phyloP scores from a whole-genome alignment of 805 yeast species.

The Suhomyces tanzawaensis region DNA sequence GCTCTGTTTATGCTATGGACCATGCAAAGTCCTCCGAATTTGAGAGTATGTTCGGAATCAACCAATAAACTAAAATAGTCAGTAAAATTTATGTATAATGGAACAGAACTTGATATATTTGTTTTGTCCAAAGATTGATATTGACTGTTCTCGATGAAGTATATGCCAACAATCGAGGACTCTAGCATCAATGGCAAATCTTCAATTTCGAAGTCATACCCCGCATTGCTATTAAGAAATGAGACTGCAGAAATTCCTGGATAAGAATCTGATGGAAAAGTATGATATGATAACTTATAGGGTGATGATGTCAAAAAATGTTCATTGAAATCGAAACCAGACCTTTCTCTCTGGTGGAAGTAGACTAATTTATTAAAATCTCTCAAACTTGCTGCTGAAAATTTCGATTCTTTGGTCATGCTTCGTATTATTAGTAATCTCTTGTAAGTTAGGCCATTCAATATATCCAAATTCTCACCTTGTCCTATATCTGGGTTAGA shows the following conservation, averaged over 20 bases:
- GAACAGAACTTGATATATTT: conserved; percentile 3
- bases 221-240: conserved; percentile 20
- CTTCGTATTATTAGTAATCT: conserved; percentile 34
- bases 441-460: conserved; percentile 25
- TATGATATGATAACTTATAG: conserved; percentile 25
- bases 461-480: conserved; percentile 27
- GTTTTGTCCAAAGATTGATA: conserved; percentile 3
- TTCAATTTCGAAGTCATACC: conserved; percentile 17
- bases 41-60: neutral
- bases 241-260: conserved; percentile 22
- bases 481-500: conserved; percentile 18
- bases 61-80: neutral
- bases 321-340: conserved; percentile 19
- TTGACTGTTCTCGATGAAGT: conserved; percentile 24
- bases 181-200: conserved; percentile 37
- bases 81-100: conserved; percentile 19
- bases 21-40: conserved; percentile 53
- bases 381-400: conserved; percentile 54
- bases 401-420: conserved; percentile 24
- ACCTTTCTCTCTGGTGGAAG: conserved; percentile 42
- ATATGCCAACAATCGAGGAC: conserved; percentile 41
- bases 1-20: conserved; percentile 61
- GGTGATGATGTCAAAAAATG: conserved; percentile 27
- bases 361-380: conserved; percentile 50
- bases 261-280: conserved; percentile 3